Evolutionary conservation across 495 filamentous ascomycete genomes (phyloP).

Genomic region (Penicillium alfredii): DNA sequence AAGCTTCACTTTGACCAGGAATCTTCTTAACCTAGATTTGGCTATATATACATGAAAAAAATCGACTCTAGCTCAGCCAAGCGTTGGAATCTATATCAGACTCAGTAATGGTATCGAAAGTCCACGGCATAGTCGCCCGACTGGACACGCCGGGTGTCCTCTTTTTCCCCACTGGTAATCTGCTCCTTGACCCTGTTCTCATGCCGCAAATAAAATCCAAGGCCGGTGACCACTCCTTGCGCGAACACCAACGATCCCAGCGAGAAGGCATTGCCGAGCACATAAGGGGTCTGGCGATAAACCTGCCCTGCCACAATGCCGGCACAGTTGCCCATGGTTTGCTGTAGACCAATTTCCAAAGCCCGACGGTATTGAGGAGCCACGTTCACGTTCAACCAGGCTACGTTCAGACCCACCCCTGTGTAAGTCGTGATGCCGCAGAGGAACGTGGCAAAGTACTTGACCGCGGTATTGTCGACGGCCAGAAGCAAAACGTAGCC

Average conservation of each 20-base stretch:
- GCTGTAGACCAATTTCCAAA: constrained; percentile 49
- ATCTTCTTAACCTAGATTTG: too few species aligned
- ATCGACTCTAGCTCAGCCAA: neutral
- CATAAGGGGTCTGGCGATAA: constrained; percentile 46
- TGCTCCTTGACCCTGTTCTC: constrained; percentile 37
- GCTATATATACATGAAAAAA: too few species aligned
- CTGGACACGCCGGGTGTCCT: constrained; percentile 37
- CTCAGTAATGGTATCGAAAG: constrained; percentile 44
- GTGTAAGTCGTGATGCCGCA: constrained; percentile 46
- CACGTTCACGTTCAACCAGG: constrained; percentile 53
- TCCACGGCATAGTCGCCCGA: constrained; percentile 45
- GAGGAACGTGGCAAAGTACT: constrained; percentile 53
- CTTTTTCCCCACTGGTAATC: constrained; percentile 35
- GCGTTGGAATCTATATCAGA: neutral
- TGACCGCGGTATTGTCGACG: constrained; percentile 33
- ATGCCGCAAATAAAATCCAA: constrained; percentile 37
- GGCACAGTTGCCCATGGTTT: constrained; percentile 54
- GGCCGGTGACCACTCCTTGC: constrained; percentile 29
- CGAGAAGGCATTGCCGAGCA: constrained; percentile 44
- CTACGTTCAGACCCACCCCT: constrained; percentile 46
- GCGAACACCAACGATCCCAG: constrained; percentile 38
- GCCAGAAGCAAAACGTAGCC: constrained; percentile 49
- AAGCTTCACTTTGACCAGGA: too few species aligned
- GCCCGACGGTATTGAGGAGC: constrained; percentile 54
- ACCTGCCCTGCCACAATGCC: constrained; percentile 50